Evolutionary conservation across 345 rosid species (phyloP).

Genomic region (Linum usitatissimum): DNA sequence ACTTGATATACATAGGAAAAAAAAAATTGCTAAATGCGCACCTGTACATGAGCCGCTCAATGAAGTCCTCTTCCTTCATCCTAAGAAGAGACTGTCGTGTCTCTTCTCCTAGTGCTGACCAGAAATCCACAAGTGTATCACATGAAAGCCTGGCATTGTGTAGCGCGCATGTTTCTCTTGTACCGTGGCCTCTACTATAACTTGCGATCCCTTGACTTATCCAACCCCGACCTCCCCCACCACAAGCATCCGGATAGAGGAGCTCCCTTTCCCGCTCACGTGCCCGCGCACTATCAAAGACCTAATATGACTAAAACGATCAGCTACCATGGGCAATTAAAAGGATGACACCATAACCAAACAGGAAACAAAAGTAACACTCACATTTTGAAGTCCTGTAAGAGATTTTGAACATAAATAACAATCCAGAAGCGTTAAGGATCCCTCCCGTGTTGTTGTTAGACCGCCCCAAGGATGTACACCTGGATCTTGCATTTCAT

Average conservation of each 20-base stretch:
- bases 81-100: slow-evolving; percentile 69
- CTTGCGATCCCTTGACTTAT: slow-evolving; percentile 73
- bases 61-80: slow-evolving; percentile 98
- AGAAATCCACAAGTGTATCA: slow-evolving; percentile 83
- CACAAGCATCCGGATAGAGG: slow-evolving; percentile 98
- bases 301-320: slow-evolving; percentile 43
- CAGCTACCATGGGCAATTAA: slow-evolving; percentile 18
- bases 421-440: slow-evolving; percentile 69
- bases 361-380: slow-evolving; percentile 18
- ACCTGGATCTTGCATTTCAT: slow-evolving; percentile 63
- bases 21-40: slow-evolving; percentile 28
- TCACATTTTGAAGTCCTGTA: slow-evolving; percentile 65
- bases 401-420: slow-evolving; percentile 59
- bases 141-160: slow-evolving; percentile 94
- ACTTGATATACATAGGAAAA: slow-evolving; percentile 1
- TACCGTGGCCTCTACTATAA: slow-evolving; percentile 87
- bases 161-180: slow-evolving; percentile 83
- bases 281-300: slow-evolving; percentile 83
- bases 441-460: slow-evolving; percentile 64
- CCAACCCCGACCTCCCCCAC: slow-evolving; percentile 97
- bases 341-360: background rate
- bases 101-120: slow-evolving; percentile 89
- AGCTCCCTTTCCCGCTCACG: slow-evolving; percentile 86
- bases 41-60: slow-evolving; percentile 91
- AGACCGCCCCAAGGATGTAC: slow-evolving; percentile 96